Percentiles rank a stretch among this genome's conserved stretches.
These are phyloP conservation scores for Lichtheimia ornata DNA, from an alignment of 371 early-diverging fungal genomes.

Conservation along the genomic window DNA sequence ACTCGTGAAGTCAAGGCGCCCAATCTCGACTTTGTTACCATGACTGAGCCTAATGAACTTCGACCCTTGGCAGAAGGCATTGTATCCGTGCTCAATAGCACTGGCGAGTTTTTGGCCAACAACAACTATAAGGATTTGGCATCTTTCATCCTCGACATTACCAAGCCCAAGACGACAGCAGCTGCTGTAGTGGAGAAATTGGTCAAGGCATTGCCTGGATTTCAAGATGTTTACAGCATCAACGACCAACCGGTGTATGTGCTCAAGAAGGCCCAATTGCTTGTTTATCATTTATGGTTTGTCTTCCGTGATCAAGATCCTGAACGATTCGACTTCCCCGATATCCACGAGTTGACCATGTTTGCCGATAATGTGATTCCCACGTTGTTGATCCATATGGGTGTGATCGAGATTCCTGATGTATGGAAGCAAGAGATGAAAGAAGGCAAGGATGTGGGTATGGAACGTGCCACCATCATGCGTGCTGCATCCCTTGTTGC, in stretches of 20 bases:
- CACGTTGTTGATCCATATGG: conserved; percentile 60
- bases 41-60: conserved; percentile 66
- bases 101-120: conserved; percentile 60
- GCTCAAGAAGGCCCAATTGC: conserved; percentile 68
- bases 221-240: conserved; percentile 59
- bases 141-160: conserved; percentile 68
- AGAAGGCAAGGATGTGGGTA: conserved; percentile 49
- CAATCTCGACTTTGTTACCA: conserved; percentile 64
- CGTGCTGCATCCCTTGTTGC: conserved; percentile 75
- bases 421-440: conserved; percentile 53
- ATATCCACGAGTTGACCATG: conserved; percentile 64
- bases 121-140: conserved; percentile 66
- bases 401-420: conserved; percentile 55
- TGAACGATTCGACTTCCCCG: conserved; percentile 62
- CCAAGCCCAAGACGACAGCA: conserved; percentile 53
- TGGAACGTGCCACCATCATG: conserved; percentile 52
- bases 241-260: conserved; percentile 60
- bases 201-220: conserved; percentile 64
- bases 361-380: conserved; percentile 81
- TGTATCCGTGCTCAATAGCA: conserved; percentile 65
- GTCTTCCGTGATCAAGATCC: conserved; percentile 46
- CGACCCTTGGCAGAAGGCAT: conserved; percentile 70
- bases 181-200: conserved; percentile 56
- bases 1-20: conserved; percentile 58
- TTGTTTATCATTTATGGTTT: conserved; percentile 57